These are phyloP conservation scores for Globisporangium irregulare DNA, from an alignment of 352 stramenopile genomes.

Conservation along the genomic window DNA sequence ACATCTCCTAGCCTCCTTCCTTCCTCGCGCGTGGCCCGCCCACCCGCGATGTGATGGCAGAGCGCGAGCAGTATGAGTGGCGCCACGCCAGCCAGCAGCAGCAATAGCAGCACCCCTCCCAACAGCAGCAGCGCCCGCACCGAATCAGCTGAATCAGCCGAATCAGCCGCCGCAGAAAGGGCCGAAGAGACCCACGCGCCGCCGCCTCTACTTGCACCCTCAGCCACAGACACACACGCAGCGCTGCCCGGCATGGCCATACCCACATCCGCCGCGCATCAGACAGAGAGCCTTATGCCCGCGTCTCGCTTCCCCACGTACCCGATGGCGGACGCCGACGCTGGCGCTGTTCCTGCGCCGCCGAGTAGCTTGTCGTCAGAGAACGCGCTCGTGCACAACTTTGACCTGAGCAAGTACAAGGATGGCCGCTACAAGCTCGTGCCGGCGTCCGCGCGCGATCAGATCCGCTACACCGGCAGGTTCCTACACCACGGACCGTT, in stretches of 20 bases:
- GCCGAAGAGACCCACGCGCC: background rate
- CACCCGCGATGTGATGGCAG: background rate
- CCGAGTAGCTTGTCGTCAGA: constrained; percentile 22
- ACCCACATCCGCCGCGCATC: constrained; percentile 11
- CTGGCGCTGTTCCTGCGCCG: constrained; percentile 3
- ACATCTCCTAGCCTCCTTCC: background rate
- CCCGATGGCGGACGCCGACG: background rate
- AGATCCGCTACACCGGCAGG: constrained; percentile 71
- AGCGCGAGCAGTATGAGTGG: constrained; percentile 12
- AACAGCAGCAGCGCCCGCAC: background rate
- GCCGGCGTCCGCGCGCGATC: constrained; percentile 61
- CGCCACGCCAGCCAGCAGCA: background rate
- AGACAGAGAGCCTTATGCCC: background rate
- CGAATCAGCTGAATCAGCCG: background rate
- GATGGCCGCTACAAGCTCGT: constrained; percentile 66
- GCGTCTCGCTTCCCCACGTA: constrained; percentile 15
- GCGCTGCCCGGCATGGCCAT: background rate
- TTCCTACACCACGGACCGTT: constrained; percentile 70
- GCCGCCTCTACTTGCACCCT: background rate
- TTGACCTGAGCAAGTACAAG: constrained; percentile 76
- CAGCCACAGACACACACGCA: background rate
- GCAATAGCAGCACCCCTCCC: background rate
- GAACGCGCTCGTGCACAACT: constrained; percentile 66
- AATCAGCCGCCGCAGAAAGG: constrained; percentile 2
- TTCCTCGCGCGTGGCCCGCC: background rate